Conservation (phyloP, 2,329 filamentous ascomycete genomes). For the Ascochyta clinopodiicola region DNA sequence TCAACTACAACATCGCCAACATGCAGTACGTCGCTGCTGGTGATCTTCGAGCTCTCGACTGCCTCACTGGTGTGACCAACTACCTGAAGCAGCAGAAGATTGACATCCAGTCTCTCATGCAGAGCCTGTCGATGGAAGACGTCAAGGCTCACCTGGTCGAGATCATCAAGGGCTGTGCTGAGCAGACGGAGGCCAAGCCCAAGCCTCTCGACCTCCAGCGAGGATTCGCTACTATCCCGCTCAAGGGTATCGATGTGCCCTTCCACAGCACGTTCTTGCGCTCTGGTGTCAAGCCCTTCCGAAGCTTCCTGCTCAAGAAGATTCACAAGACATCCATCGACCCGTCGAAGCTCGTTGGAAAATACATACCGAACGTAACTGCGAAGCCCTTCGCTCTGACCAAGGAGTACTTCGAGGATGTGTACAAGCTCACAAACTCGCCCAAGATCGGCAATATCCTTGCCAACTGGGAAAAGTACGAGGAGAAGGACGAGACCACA, state of each 20-base stretch:
- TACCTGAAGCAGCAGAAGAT: conserved; percentile 97
- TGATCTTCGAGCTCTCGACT: conserved; percentile 70
- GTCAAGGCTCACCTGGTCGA: conserved; percentile 88
- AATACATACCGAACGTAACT: conserved; percentile 99
- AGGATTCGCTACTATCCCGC: conserved; percentile 94
- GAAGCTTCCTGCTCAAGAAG: conserved; percentile 98
- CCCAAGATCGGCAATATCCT: conserved; percentile 78
- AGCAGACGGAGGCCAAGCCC: conserved; percentile 87
- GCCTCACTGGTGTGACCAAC: conserved; percentile 81
- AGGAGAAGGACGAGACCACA: conserved; percentile 47
- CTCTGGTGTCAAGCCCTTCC: conserved; percentile 98
- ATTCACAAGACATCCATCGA: conserved; percentile 99
- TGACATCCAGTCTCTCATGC: conserved; percentile 91
- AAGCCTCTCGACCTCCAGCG: conserved; percentile 87
- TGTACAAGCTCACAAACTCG: conserved; percentile 89
- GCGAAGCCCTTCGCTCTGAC: conserved; percentile 93
- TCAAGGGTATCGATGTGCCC: conserved; percentile 96
- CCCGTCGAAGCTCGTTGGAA: conserved; percentile 93
- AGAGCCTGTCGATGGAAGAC: conserved; percentile 84
- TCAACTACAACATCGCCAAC: conserved; percentile 86
- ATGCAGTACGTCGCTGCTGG: conserved; percentile 74
- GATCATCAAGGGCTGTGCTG: conserved; percentile 88
- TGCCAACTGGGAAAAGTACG: conserved; percentile 72
- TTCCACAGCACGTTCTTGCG: conserved; percentile 99
- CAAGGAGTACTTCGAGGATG: conserved; percentile 99